Conservation (phyloP, 768 basidiomycete species). For the Boletus pseudo-olivaceus region DNA sequence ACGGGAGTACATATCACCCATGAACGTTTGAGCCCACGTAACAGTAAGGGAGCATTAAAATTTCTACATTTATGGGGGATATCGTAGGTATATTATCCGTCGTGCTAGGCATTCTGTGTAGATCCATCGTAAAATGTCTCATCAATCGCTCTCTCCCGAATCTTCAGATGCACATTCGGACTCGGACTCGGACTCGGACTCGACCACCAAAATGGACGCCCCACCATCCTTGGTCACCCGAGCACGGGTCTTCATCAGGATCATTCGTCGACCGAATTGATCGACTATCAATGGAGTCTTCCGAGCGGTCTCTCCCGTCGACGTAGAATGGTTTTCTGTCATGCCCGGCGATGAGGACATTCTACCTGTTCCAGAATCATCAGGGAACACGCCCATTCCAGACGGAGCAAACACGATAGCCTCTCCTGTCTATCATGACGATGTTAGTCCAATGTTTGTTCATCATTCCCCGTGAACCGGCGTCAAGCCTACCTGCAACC, state of each 20-base stretch:
- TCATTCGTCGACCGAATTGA: conserved; percentile 52
- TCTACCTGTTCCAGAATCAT: background rate
- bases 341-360: background rate
- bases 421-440: conserved; percentile 52
- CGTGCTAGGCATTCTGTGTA: too few species aligned
- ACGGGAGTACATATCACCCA: too few species aligned
- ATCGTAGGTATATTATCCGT: background rate
- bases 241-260: conserved; percentile 54
- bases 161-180: background rate
- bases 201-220: conserved; percentile 44
- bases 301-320: background rate
- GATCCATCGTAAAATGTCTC: background rate
- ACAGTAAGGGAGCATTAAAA: background rate
- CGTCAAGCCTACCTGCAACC: conserved; percentile 45
- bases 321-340: background rate
- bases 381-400: conserved; percentile 43
- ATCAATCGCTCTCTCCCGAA: background rate
- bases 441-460: background rate
- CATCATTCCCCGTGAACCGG: background rate
- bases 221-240: conserved; percentile 61
- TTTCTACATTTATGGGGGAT: background rate
- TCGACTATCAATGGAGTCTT: conserved; percentile 24
- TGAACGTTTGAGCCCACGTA: too few species aligned
- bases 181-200: conserved; percentile 7
- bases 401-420: conserved; percentile 63